Evolutionary conservation across 345 rosid genomes (phyloP), one percentile per base, ranked within the genome.

Genomic region (Anacardium occidentale): DNA sequence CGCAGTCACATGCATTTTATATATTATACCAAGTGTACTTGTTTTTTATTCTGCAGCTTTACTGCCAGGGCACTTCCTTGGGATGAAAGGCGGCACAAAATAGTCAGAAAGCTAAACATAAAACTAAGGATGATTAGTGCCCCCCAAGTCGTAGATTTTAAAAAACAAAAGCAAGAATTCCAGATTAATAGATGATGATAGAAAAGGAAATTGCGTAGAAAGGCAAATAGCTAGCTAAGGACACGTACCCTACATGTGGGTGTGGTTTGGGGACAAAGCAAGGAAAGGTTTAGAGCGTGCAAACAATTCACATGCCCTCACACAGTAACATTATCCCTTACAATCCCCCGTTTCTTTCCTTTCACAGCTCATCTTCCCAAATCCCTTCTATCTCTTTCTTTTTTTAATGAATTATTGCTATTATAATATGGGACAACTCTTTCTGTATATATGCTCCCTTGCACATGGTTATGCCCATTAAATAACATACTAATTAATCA

Each of bases 211-310:
- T 22, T 74, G 77, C 66, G 64, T 63, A 68, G 79, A 62, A 71
- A 70, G 40, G 40, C 50, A n/a, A 26, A 9, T 47, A 64, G 67
- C 48, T 22, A 65, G 32, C 32, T 29, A 29, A 29, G 32, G 32
- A 29, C n/a, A n/a, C n/a, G n/a, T n/a, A n/a, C n/a, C 87, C 91
- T 83, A 85, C 91, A 87, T 75, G 91, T 85, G 89, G 73, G 69
- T 69, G 68, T 80, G 71, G 75, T 80, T 83, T 77, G 77, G 86
- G 78, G 84, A 80, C 82, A 83, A 85, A 78, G 85, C 72, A 78
- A 87, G 63, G 73, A 66, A 80, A 79, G 62, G 62, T 56, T 29
- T 62, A 52, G 70, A 40, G 70, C 68, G 48, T 74, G 79, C 71
- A 59, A 78, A 80, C 83, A 44, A 55, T 80, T 75, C 92, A 88